Percentiles rank a stretch among this genome's conserved stretches.
phyloP scores from a whole-genome alignment of 805 yeast species.

The Candida qinlingensis region DNA sequence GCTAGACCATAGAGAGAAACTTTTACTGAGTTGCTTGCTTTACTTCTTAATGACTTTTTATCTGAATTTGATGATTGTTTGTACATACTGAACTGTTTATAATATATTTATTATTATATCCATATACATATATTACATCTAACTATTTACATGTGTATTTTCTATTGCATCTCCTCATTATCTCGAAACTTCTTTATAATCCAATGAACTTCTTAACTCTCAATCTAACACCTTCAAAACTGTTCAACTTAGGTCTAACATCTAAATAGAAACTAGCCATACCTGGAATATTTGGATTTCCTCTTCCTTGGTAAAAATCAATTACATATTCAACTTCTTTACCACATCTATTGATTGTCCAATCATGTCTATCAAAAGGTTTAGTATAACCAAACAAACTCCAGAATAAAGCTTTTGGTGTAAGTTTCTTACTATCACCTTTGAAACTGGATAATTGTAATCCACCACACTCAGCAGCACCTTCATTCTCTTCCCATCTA shows the following conservation, averaged over 20 bases:
- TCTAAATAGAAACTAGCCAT: conserved; percentile 70
- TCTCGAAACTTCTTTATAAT: conserved; percentile 18
- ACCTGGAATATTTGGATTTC: conserved; percentile 39
- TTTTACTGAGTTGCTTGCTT: neutral
- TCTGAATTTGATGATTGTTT: neutral
- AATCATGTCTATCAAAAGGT: conserved; percentile 96
- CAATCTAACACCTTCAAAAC: conserved; percentile 73
- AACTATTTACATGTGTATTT: conserved; percentile 3
- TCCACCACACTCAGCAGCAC: conserved; percentile 73
- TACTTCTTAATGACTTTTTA: neutral
- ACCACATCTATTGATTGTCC: conserved; percentile 88
- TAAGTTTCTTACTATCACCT: conserved; percentile 80
- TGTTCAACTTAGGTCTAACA: conserved; percentile 86
- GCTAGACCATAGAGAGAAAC: conserved; percentile 22
- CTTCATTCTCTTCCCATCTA: conserved; percentile 68
- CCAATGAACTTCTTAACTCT: conserved; percentile 64
- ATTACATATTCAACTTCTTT: conserved; percentile 80
- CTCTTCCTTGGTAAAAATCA: conserved; percentile 70
- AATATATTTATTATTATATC: neutral
- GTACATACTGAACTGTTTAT: conserved; percentile 1
- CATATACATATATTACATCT: neutral
- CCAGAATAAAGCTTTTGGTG: conserved; percentile 82
- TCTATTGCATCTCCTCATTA: neutral
- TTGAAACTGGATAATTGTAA: conserved; percentile 78
- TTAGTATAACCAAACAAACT: conserved; percentile 59